These are phyloP conservation scores for Capsella rubella DNA, from an alignment of 441 rosid species.

Conservation along the genomic window DNA sequence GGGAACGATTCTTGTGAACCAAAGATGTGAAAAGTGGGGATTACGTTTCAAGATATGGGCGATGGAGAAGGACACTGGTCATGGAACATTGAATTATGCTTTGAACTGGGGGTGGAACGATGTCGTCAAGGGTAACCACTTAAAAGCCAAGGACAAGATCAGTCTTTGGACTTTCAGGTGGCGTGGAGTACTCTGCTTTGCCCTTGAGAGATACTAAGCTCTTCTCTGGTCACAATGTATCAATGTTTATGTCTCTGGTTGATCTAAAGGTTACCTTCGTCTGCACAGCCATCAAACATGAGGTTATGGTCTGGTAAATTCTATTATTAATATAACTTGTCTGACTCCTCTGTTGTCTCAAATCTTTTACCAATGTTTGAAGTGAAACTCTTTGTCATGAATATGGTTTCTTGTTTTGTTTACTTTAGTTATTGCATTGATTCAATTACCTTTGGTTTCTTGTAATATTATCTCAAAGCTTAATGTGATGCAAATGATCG, in stretches of 20 bases:
- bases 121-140: neutral
- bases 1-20: slow-evolving; percentile 9
- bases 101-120: slow-evolving; percentile 26
- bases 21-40: neutral
- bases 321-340: neutral
- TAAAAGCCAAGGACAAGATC: neutral
- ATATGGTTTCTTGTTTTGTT: neutral
- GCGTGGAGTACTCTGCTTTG: slow-evolving; percentile 11
- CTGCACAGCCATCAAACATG: no score
- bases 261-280: no score
- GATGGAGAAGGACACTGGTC: neutral
- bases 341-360: neutral
- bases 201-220: neutral
- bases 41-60: slow-evolving; percentile 5
- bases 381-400: neutral
- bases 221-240: no score
- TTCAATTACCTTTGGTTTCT: neutral
- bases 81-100: slow-evolving; percentile 6
- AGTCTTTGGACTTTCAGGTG: slow-evolving; percentile 27
- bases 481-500: no score
- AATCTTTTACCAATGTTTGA: neutral
- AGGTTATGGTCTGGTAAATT: no score
- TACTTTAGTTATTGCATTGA: neutral
- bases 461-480: neutral
- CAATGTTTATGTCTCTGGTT: no score